phyloP scores from a whole-genome alignment of 192 early-diverging fungal species.

The Physocladia obscura region DNA sequence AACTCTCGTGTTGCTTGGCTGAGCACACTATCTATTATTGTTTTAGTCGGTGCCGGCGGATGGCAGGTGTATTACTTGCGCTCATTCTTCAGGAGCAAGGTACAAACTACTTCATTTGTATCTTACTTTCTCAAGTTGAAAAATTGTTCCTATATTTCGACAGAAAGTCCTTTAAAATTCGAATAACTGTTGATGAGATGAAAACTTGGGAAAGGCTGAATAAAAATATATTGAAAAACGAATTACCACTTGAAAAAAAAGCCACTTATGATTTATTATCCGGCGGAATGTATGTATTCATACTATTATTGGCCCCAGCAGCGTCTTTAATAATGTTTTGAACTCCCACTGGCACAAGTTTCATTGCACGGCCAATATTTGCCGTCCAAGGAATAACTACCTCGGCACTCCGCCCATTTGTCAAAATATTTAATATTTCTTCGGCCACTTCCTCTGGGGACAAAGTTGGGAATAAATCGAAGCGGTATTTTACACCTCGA shows the following conservation, averaged over 20 bases:
- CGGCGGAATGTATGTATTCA: too few species aligned
- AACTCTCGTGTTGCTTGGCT: conserved; percentile 86
- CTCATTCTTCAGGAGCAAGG: conserved; percentile 35
- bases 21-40: conserved; percentile 72
- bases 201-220: not conserved
- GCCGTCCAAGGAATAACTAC: conserved; percentile 12
- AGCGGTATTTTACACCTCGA: conserved; percentile 53
- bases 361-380: conserved; percentile 22
- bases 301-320: too few species aligned
- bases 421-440: conserved; percentile 58
- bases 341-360: conserved; percentile 17
- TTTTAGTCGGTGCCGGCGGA: conserved; percentile 64
- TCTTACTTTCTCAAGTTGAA: not conserved
- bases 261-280: too few species aligned
- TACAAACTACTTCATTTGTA: too few species aligned
- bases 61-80: conserved; percentile 80
- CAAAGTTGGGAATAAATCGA: conserved; percentile 65
- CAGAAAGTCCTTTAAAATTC: not conserved
- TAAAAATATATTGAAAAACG: not conserved
- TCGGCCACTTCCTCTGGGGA: conserved; percentile 59
- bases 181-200: not conserved
- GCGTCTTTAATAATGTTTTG: conserved; percentile 13
- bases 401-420: conserved; percentile 32
- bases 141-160: not conserved
- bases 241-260: too few species aligned